phyloP scores from a whole-genome alignment of 2,329 filamentous ascomycete species.

The Hansfordia pulvinata region DNA sequence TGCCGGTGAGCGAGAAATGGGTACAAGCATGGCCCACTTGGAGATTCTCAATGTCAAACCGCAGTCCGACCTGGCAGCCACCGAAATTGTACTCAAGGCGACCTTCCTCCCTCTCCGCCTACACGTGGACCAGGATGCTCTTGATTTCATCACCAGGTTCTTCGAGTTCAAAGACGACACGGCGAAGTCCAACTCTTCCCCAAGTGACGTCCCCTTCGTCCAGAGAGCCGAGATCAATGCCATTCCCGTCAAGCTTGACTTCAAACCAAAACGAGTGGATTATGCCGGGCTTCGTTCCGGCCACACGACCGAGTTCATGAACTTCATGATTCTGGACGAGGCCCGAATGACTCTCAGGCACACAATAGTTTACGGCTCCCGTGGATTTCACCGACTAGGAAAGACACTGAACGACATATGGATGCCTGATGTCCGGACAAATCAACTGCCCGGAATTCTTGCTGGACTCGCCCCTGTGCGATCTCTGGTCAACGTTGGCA shows the following conservation, averaged over 20 bases:
- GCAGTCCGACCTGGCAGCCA: conserved; percentile 68
- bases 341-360: conserved; percentile 76
- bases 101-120: conserved; percentile 73
- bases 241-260: conserved; percentile 74
- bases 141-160: conserved; percentile 94
- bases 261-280: conserved; percentile 97
- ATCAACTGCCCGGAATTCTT: conserved; percentile 79
- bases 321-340: conserved; percentile 85
- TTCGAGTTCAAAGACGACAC: conserved; percentile 91
- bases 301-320: conserved; percentile 96
- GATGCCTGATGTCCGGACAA: conserved; percentile 83
- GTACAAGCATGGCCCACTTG: conserved; percentile 78
- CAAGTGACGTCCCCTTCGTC: conserved; percentile 70
- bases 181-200: conserved; percentile 36
- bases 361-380: conserved; percentile 83
- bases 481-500: conserved; percentile 80
- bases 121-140: conserved; percentile 92
- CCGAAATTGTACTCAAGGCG: conserved; percentile 74
- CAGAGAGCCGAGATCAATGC: conserved; percentile 80
- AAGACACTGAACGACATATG: conserved; percentile 89
- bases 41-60: conserved; percentile 83
- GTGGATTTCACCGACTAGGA: conserved; percentile 81
- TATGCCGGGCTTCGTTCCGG: conserved; percentile 87
- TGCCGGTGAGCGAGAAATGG: conserved; percentile 73
- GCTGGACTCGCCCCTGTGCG: conserved; percentile 84